Evolutionary conservation across 2,329 filamentous ascomycete genomes (phyloP).

Genomic region (Colletotrichum aenigma): DNA sequence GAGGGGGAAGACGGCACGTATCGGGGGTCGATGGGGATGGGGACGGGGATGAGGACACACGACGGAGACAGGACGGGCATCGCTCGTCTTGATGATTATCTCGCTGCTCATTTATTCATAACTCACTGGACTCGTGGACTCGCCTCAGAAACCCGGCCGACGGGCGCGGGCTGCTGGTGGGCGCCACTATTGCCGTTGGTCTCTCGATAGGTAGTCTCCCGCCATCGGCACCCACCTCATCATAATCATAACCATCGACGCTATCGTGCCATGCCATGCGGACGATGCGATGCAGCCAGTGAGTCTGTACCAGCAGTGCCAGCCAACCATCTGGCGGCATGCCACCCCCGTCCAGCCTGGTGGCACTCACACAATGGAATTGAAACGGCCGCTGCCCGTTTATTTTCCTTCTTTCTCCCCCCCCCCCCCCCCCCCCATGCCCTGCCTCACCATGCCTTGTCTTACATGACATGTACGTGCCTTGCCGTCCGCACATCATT

Average conservation of each 20-base stretch:
- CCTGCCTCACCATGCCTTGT: background rate
- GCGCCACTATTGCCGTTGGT: background rate
- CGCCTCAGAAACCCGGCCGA: background rate
- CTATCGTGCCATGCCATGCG: background rate
- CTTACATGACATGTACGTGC: constrained; percentile 10
- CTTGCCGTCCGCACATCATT: background rate
- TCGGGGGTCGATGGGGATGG: too few relatives aligned
- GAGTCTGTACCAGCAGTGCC: background rate
- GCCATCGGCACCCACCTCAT: background rate
- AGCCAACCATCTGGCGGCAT: background rate
- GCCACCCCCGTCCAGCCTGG: background rate
- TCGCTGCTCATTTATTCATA: background rate
- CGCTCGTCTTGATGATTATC: background rate
- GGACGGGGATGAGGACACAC: too few relatives aligned
- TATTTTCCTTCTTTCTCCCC: background rate
- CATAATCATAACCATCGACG: background rate
- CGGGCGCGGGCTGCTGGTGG: background rate
- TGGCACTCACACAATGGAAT: background rate
- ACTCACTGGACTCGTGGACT: background rate
- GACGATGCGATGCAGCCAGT: background rate
- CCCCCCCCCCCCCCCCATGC: background rate
- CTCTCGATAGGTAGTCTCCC: background rate
- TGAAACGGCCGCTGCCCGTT: background rate
- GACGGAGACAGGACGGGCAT: too few relatives aligned
- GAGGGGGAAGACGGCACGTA: too few relatives aligned